Evolutionary conservation across 768 basidiomycete species (phyloP).

Genomic region (Tulasnella sp.): DNA sequence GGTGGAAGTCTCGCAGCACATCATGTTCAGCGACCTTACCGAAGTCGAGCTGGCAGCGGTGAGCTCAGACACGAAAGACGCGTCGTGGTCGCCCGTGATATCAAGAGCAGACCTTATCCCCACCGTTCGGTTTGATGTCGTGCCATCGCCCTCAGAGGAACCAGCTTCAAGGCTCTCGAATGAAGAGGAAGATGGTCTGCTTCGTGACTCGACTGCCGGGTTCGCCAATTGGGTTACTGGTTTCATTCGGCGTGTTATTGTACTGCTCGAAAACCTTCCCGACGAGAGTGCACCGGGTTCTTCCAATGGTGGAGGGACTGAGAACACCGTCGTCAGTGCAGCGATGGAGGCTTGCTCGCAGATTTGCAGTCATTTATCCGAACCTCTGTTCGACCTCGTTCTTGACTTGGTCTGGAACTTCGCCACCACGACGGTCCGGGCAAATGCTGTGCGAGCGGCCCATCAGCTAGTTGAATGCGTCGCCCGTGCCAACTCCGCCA

Average conservation of each 20-base stretch:
- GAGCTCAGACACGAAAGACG: constrained; percentile 47
- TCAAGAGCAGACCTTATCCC: background rate
- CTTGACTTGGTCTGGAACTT: constrained; percentile 81
- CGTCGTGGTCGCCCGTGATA: constrained; percentile 50
- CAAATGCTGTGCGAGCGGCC: constrained; percentile 82
- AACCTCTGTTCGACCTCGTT: constrained; percentile 73
- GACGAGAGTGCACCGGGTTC: constrained; percentile 48
- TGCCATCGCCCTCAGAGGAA: constrained; percentile 23
- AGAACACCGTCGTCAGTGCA: constrained; percentile 55
- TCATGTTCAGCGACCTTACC: constrained; percentile 67
- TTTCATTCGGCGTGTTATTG: constrained; percentile 67
- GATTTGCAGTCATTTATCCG: constrained; percentile 71
- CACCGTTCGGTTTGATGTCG: background rate
- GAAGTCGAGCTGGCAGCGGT: constrained; percentile 48
- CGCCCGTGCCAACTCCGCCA: constrained; percentile 66
- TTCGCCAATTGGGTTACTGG: constrained; percentile 81
- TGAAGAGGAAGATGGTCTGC: constrained; percentile 56
- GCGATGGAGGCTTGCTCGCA: constrained; percentile 68
- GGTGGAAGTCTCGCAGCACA: constrained; percentile 63
- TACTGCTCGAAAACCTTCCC: constrained; percentile 87
- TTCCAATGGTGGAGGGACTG: background rate
- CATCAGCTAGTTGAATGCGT: constrained; percentile 81
- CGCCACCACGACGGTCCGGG: constrained; percentile 76
- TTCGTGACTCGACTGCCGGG: constrained; percentile 68
- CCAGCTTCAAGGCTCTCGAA: constrained; percentile 29